Conservation (phyloP, 495 filamentous ascomycete species). For the Parathielavia appendiculata region DNA sequence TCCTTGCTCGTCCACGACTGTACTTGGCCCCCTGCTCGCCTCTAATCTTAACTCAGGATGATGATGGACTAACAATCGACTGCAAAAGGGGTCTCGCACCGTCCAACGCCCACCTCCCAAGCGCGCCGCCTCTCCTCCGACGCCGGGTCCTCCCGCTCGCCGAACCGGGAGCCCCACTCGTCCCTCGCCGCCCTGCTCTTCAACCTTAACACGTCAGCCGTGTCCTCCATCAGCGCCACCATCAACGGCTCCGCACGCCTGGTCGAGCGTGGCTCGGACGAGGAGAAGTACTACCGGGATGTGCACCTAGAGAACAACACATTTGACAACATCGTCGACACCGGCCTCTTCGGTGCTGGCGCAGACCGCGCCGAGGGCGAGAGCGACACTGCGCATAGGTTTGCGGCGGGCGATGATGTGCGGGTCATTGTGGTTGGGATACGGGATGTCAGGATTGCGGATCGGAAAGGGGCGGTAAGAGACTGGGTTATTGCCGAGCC, state of each 20-base stretch:
- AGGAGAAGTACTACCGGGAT: constrained; percentile 75
- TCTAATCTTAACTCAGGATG: neutral
- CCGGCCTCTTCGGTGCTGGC: constrained; percentile 21
- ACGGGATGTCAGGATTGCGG: constrained; percentile 68
- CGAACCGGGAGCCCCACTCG: constrained; percentile 57
- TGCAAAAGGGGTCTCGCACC: constrained; percentile 71
- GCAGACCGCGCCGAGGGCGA: constrained; percentile 23
- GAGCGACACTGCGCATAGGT: constrained; percentile 48
- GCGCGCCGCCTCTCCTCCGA: constrained; percentile 50
- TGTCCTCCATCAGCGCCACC: constrained; percentile 88
- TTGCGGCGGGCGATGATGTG: constrained; percentile 65
- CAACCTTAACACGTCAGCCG: constrained; percentile 80
- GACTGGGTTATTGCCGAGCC: constrained; percentile 62
- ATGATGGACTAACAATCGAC: neutral
- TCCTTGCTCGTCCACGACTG: constrained; percentile 97
- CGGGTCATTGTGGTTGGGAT: constrained; percentile 70
- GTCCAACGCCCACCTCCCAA: constrained; percentile 72
- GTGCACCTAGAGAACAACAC: constrained; percentile 89
- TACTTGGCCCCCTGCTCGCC: constrained; percentile 17
- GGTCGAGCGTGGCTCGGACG: constrained; percentile 63
- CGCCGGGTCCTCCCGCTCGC: constrained; percentile 45
- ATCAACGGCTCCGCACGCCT: constrained; percentile 80
- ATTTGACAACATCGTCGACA: constrained; percentile 47
- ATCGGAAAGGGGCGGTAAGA: constrained; percentile 74
- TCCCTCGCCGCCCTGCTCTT: constrained; percentile 76